A percentile compares a stretch with the other conserved stretches of the same genome.
Evolutionary conservation across 805 yeast species (phyloP).

Genomic region (Starmerella apis): DNA sequence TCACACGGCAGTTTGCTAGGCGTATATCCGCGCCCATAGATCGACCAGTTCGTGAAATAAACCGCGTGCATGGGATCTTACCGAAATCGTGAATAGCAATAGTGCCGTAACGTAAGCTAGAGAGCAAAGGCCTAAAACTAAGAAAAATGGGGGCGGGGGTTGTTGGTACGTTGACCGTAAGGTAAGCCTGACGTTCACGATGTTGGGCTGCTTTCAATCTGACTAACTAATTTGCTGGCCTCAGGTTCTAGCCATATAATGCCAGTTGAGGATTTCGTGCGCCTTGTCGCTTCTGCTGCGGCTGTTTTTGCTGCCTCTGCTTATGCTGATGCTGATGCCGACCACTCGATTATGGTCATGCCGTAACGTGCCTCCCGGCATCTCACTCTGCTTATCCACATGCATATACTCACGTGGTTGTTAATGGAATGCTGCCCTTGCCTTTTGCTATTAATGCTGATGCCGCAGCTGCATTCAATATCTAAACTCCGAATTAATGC

Average conservation of each 20-base stretch:
- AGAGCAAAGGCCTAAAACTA: neutral
- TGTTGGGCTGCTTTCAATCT: neutral
- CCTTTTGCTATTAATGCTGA: neutral
- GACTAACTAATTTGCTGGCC: neutral
- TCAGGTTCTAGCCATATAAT: too few relatives aligned
- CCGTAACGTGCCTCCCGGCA: neutral
- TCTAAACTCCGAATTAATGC: too few relatives aligned
- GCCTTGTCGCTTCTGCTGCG: too few relatives aligned
- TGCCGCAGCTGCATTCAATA: neutral
- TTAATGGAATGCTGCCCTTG: constrained; percentile 5
- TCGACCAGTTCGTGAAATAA: constrained; percentile 45
- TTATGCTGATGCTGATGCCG: neutral
- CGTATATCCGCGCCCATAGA: constrained; percentile 48
- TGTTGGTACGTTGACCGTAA: neutral
- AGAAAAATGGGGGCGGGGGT: constrained; percentile 2
- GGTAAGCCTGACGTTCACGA: neutral
- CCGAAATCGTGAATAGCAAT: neutral
- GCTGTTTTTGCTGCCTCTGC: too few relatives aligned
- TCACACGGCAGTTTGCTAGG: constrained; percentile 54
- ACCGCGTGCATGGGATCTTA: constrained; percentile 15
- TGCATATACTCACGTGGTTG: neutral
- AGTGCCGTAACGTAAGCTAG: constrained; percentile 1
- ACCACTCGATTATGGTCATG: too few relatives aligned
- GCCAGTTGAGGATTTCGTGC: too few relatives aligned
- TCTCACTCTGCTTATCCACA: constrained; percentile 3